Conservation (phyloP, 805 yeast genomes). For the Ascoidea tarda region DNA sequence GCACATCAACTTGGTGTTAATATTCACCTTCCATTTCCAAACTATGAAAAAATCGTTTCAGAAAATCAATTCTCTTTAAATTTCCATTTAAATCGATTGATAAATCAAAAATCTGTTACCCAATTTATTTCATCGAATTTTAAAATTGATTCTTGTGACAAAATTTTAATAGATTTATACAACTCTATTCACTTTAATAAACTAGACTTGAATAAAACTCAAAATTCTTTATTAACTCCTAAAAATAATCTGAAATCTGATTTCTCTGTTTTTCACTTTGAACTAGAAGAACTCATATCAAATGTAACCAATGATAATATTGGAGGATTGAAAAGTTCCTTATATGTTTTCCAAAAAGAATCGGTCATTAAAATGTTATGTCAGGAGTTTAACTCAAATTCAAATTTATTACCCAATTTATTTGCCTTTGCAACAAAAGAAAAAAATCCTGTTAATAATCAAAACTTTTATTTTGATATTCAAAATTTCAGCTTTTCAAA, state of each 20-base stretch:
- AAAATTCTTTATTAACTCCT: background rate
- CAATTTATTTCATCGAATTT: background rate
- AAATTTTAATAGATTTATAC: slow-evolving; percentile 9
- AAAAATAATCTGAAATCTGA: no score
- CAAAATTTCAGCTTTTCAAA: slow-evolving; percentile 16
- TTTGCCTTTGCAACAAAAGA: slow-evolving; percentile 12
- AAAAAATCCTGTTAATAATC: slow-evolving; percentile 4
- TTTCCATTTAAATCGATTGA: slow-evolving; percentile 24
- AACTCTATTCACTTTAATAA: slow-evolving; percentile 1
- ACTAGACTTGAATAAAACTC: slow-evolving; percentile 2
- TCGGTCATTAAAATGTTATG: slow-evolving; percentile 48
- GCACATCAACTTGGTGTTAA: background rate
- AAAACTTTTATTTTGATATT: slow-evolving; percentile 23
- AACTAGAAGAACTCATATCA: slow-evolving; percentile 10
- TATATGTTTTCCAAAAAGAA: slow-evolving; percentile 46
- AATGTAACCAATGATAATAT: slow-evolving; percentile 18
- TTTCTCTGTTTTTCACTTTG: background rate
- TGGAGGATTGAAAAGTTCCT: slow-evolving; percentile 32
- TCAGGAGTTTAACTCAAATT: slow-evolving; percentile 27
- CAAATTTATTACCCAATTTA: slow-evolving; percentile 22
- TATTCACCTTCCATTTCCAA: slow-evolving; percentile 10
- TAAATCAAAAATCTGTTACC: slow-evolving; percentile 10
- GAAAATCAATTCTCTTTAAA: slow-evolving; percentile 8
- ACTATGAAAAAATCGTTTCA: slow-evolving; percentile 8
- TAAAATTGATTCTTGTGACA: slow-evolving; percentile 5